Evolutionary conservation across 495 filamentous ascomycete genomes (phyloP).

Genomic region (Trichoderma gamsii): DNA sequence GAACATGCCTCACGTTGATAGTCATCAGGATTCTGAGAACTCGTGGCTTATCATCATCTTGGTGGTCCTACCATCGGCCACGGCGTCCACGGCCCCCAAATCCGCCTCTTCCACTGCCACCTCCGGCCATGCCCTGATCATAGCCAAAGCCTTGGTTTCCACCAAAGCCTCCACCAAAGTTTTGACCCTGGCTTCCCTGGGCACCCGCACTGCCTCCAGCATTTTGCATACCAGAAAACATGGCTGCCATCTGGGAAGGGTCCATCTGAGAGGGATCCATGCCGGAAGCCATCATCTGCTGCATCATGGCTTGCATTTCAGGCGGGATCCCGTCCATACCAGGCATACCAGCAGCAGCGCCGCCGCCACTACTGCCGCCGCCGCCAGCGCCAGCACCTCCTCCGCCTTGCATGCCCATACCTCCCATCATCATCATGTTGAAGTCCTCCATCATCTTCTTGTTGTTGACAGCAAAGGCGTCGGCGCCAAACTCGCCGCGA

Average conservation of each 20-base stretch:
- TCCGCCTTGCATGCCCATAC: conserved; percentile 51
- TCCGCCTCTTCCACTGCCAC: conserved; percentile 33
- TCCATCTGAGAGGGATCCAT: conserved; percentile 79
- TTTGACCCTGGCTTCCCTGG: conserved; percentile 41
- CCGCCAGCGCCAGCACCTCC: conserved; percentile 26
- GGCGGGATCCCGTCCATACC: conserved; percentile 66
- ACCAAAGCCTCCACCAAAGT: conserved; percentile 36
- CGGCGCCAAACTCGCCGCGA: conserved; percentile 56
- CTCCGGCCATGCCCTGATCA: conserved; percentile 48
- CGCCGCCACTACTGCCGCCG: conserved; percentile 28
- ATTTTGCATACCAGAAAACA: conserved; percentile 46
- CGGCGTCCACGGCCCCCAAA: conserved; percentile 43
- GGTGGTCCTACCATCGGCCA: conserved; percentile 25
- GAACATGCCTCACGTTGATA: not conserved
- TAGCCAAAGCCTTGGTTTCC: conserved; percentile 46
- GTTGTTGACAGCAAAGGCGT: conserved; percentile 57
- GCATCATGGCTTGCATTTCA: conserved; percentile 79
- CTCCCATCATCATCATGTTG: conserved; percentile 77
- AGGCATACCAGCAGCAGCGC: conserved; percentile 42
- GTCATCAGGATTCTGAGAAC: not conserved
- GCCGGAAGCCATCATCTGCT: conserved; percentile 74
- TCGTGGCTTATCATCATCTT: not conserved
- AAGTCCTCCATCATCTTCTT: conserved; percentile 86
- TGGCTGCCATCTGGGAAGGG: conserved; percentile 42
- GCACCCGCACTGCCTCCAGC: conserved; percentile 31